Base-by-base conservation (phyloP, 2,329 filamentous ascomycete genomes). In the Fusarium sp. region DNA sequence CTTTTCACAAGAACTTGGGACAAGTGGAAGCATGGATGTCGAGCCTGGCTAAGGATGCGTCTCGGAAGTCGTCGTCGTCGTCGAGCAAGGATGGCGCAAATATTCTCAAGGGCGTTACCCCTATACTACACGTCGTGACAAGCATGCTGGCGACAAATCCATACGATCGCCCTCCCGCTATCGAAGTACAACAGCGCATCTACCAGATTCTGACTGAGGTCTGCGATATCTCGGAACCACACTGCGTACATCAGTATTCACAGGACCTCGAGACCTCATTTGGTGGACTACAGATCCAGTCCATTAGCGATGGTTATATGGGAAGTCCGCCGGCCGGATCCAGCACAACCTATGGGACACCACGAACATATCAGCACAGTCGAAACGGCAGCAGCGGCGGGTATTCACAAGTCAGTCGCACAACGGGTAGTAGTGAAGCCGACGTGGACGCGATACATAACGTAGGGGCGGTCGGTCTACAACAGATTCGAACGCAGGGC, bases 21-120 rank as follows among this genome's bases (percentile, higher is more conserved):
- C 90, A 92, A 76, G 85, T 93, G 3, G 87, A 91, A 66, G 83
- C 83, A 15, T 94, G 92, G 92, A 91, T 92, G 81, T 80, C 81
- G 1, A 79, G 79, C 3, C 79, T 93, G 6, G 86, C 87, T 33
- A 87, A 87, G 60, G 87, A 90, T n/a, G 88, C 87, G 52, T 77
- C 71, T 65, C 86, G 84, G 72, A 84, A 85, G 71, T 78, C 74
- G 7, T 73, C 76, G 71, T 78, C 74, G 7, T 73, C 76, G 7
- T 74, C 77, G 4, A 74, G 75, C 28, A 75, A 72, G 36, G 79
- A 81, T 22, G 79, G 82, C 46, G 85, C 83, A 43, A 76, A 79
- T 34, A 75, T 87, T 5, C 87, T 88, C 59, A 77, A 79, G 20
- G 87, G 86, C 24, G 78, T 89, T 11, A 80, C 80, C 3, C 85